Conservation (phyloP, 257 asterid genomes). For the Craterostigma plantagineum region DNA sequence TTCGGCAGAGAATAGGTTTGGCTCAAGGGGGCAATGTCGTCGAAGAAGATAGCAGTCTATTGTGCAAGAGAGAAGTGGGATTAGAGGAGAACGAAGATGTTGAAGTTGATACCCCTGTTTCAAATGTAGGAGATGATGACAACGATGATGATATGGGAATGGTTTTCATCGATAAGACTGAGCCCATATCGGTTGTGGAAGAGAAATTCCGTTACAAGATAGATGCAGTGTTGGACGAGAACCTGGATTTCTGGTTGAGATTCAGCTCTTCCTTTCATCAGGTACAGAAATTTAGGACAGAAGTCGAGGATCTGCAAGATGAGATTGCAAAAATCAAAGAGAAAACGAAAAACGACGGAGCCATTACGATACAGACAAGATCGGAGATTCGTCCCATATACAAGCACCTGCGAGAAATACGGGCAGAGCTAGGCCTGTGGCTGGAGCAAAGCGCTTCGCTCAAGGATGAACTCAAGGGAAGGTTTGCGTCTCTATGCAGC, state of each 20-base stretch:
- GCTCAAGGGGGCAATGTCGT: constrained; percentile 13
- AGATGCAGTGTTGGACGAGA: constrained; percentile 72
- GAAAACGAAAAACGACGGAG: constrained; percentile 42
- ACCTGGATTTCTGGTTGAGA: constrained; percentile 82
- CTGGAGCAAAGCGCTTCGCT: constrained; percentile 43
- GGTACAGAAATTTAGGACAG: constrained; percentile 67
- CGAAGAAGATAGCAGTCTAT: constrained; percentile 4
- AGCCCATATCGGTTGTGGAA: constrained; percentile 30
- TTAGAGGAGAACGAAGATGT: not conserved
- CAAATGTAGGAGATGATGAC: constrained; percentile 7
- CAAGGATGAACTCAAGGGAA: constrained; percentile 52
- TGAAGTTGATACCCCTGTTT: constrained; percentile 9
- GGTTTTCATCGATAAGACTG: constrained; percentile 11
- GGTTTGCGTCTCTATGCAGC: constrained; percentile 50
- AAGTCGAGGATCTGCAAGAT: constrained; percentile 47
- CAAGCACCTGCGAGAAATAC: constrained; percentile 81
- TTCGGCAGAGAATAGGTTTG: constrained; percentile 24
- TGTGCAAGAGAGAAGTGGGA: too few relatives aligned
- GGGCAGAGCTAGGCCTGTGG: constrained; percentile 60
- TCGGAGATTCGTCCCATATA: constrained; percentile 62
- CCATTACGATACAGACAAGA: constrained; percentile 24
- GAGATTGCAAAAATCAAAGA: constrained; percentile 41
- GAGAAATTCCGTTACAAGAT: constrained; percentile 54
- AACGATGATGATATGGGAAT: not conserved
- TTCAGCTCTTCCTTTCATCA: constrained; percentile 84